Evolutionary conservation across 345 rosid species (phyloP).

Genomic region (Mercurialis annua): DNA sequence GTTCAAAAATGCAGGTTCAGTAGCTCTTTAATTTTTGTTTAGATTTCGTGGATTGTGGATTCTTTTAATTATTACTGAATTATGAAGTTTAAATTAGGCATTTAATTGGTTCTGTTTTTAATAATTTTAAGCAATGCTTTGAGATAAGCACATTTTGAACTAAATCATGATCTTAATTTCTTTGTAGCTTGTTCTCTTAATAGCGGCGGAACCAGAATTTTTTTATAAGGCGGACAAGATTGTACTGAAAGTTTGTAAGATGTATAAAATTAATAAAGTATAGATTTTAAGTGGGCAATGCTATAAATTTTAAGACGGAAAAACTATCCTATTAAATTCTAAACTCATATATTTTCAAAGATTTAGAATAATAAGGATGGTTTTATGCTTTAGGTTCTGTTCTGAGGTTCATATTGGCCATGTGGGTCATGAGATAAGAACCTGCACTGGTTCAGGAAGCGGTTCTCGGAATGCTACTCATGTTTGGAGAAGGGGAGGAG

Average conservation of each 20-base stretch:
- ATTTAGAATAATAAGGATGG: no score
- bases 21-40: background rate
- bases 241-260: no score
- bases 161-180: background rate
- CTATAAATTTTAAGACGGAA: no score
- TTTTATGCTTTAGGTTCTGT: conserved; percentile 13
- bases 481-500: conserved; percentile 72
- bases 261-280: no score
- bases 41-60: background rate
- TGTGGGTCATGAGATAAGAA: conserved; percentile 72
- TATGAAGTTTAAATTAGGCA: background rate
- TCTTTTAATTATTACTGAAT: background rate
- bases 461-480: conserved; percentile 66
- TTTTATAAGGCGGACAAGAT: no score
- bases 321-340: no score
- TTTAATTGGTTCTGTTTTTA: background rate
- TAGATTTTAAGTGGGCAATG: no score
- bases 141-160: background rate
- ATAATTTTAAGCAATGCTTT: background rate
- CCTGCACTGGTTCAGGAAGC: conserved; percentile 70
- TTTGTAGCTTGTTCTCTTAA: conserved; percentile 17
- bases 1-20: conserved; percentile 68
- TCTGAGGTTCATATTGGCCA: conserved; percentile 19
- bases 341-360: no score
- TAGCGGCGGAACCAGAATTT: no score